phyloP scores from a whole-genome alignment of 169 alveolate genomes.

The Eimeria acervulina region DNA sequence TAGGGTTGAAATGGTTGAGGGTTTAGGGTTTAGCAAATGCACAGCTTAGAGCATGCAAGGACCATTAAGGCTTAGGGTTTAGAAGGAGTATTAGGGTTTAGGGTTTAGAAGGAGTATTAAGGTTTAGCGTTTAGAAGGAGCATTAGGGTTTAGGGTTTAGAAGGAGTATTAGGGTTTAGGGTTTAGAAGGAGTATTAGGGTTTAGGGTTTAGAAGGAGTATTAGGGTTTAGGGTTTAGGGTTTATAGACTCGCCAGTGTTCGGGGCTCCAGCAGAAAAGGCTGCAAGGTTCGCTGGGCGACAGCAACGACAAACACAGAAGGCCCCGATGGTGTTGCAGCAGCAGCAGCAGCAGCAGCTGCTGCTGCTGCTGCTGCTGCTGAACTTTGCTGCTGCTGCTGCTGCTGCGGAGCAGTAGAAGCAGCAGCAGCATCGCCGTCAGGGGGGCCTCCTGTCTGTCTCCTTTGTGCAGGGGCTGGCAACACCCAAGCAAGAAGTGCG shows the following conservation, averaged over 20 bases:
- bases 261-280: conserved; percentile 57
- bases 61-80: neutral
- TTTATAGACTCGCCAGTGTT: conserved; percentile 1
- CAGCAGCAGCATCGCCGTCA: neutral
- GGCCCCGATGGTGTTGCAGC: conserved; percentile 3
- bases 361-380: conserved; percentile 23
- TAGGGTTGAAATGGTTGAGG: too few relatives aligned
- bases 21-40: too few relatives aligned
- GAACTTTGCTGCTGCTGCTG: conserved; percentile 43
- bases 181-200: too few relatives aligned
- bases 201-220: too few relatives aligned
- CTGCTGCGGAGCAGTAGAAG: conserved; percentile 45
- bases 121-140: too few relatives aligned
- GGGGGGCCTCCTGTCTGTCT: neutral
- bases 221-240: neutral
- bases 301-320: conserved; percentile 64
- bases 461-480: conserved; percentile 30
- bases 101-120: too few relatives aligned
- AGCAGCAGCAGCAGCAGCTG: too few relatives aligned
- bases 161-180: too few relatives aligned
- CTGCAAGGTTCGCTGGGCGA: conserved; percentile 68
- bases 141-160: too few relatives aligned
- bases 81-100: neutral
- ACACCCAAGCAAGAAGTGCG: conserved; percentile 7
- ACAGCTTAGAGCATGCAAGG: neutral